Evolutionary conservation across 2,329 filamentous ascomycete genomes (phyloP).

Genomic region (Ophiostoma angusticollis): DNA sequence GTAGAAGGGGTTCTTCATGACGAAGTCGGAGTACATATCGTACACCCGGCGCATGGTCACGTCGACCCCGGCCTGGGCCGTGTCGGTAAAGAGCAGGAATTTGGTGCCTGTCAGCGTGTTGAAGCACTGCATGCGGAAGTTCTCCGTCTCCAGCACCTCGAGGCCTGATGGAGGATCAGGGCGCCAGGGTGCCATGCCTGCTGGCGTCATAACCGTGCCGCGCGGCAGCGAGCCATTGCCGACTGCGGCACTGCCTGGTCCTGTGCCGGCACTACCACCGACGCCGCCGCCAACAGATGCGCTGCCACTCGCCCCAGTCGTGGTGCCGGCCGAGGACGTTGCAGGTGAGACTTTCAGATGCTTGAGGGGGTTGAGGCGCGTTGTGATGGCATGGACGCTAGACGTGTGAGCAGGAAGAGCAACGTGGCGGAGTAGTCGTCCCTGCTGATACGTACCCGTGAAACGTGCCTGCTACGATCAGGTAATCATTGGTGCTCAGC

Average conservation of each 20-base stretch:
- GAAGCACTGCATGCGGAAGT: slow-evolving; percentile 93
- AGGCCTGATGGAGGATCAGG: slow-evolving; percentile 61
- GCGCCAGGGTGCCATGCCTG: slow-evolving; percentile 27
- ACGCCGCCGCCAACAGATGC: slow-evolving; percentile 5
- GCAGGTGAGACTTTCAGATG: slow-evolving; percentile 16
- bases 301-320: background rate
- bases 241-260: background rate
- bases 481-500: slow-evolving; percentile 88
- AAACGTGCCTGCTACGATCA: slow-evolving; percentile 93
- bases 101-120: slow-evolving; percentile 89
- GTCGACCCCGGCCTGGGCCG: slow-evolving; percentile 76
- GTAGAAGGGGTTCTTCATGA: slow-evolving; percentile 99
- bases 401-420: slow-evolving; percentile 2
- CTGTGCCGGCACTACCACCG: slow-evolving; percentile 5
- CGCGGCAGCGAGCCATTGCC: background rate
- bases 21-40: slow-evolving; percentile 89
- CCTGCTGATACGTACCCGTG: slow-evolving; percentile 65
- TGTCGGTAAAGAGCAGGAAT: slow-evolving; percentile 90
- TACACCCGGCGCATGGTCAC: slow-evolving; percentile 74
- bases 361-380: slow-evolving; percentile 46
- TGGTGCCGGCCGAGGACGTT: slow-evolving; percentile 22
- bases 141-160: slow-evolving; percentile 85
- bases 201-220: slow-evolving; percentile 12
- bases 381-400: slow-evolving; percentile 57
- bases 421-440: background rate